Conservation (phyloP, 306 rosid genomes). For the Bauhinia variegata region DNA sequence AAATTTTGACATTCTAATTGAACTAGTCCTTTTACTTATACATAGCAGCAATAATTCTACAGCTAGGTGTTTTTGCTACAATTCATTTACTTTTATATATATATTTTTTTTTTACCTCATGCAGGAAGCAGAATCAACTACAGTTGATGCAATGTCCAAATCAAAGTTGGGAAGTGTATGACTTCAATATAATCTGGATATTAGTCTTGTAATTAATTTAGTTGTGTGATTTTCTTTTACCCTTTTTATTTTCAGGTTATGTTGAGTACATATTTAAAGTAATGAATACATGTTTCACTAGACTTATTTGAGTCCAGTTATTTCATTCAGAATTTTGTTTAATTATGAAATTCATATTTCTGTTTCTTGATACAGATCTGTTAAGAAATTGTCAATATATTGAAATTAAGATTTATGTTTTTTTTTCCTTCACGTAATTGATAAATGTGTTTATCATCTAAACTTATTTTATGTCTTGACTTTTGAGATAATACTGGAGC, state of each 20-base stretch:
- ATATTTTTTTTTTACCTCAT: slow-evolving; percentile 1
- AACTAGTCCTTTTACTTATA: slow-evolving; percentile 2
- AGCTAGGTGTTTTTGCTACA: slow-evolving; percentile 2
- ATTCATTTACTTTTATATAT: slow-evolving; percentile 5
- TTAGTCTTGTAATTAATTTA: slow-evolving; percentile 21
- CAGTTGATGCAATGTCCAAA: slow-evolving; percentile 92
- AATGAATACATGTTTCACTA: slow-evolving; percentile 1
- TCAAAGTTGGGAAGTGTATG: slow-evolving; percentile 88
- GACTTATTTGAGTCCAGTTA: neutral
- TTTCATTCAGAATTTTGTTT: neutral
- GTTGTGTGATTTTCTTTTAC: slow-evolving; percentile 11
- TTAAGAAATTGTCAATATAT: slow-evolving; percentile 2
- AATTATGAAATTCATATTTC: neutral
- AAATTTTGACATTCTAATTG: neutral
- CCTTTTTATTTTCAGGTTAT: slow-evolving; percentile 10
- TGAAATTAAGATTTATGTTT: slow-evolving; percentile 14
- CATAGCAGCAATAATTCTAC: slow-evolving; percentile 10
- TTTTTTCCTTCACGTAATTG: too few relatives aligned
- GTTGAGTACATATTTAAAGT: neutral
- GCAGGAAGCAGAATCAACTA: slow-evolving; percentile 94
- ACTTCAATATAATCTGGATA: slow-evolving; percentile 32
- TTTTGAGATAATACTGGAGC: neutral
- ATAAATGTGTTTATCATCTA: neutral
- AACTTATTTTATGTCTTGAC: neutral
- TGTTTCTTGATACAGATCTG: neutral